Percentiles rank a stretch among this genome's conserved stretches.
Evolutionary conservation across 2,329 filamentous ascomycete species (phyloP).

Genomic region (Tolypocladium amazonense): DNA sequence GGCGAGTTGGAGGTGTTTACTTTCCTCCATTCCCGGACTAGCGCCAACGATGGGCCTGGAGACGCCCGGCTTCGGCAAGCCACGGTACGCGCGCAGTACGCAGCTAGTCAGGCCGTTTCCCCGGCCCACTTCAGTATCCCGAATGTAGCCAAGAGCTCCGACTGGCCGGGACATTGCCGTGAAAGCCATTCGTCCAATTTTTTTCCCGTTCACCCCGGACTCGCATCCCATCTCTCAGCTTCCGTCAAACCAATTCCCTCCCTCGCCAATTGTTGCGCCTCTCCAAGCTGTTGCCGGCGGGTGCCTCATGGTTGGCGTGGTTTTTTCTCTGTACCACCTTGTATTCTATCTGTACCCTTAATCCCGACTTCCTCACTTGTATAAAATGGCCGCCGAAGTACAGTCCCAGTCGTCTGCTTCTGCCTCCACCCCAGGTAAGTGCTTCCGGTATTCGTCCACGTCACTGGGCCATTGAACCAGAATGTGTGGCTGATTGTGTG

Average conservation of each 20-base stretch:
- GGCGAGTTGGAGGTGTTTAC: constrained; percentile 14
- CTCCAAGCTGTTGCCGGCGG: constrained; percentile 13
- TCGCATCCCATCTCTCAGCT: constrained; percentile 6
- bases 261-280: constrained; percentile 7
- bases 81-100: constrained; percentile 1
- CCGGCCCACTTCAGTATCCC: not conserved
- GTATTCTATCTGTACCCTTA: constrained; percentile 7
- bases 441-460: not conserved
- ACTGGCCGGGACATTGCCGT: constrained; percentile 17
- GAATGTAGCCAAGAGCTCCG: constrained; percentile 4
- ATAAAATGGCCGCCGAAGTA: constrained; percentile 22
- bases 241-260: constrained; percentile 7
- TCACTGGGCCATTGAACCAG: not conserved
- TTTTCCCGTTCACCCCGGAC: constrained; percentile 15
- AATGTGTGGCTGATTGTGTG: constrained; percentile 1
- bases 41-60: not conserved
- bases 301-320: constrained; percentile 15
- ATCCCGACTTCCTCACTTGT: constrained; percentile 4
- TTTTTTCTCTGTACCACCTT: constrained; percentile 8
- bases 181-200: constrained; percentile 16
- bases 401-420: constrained; percentile 9
- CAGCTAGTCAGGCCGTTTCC: not conserved
- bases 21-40: constrained; percentile 18
- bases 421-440: constrained; percentile 11
- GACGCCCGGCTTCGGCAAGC: not conserved